Conservation (phyloP, 2,329 filamentous ascomycete genomes). For the Arthrinium phaeospermum region DNA sequence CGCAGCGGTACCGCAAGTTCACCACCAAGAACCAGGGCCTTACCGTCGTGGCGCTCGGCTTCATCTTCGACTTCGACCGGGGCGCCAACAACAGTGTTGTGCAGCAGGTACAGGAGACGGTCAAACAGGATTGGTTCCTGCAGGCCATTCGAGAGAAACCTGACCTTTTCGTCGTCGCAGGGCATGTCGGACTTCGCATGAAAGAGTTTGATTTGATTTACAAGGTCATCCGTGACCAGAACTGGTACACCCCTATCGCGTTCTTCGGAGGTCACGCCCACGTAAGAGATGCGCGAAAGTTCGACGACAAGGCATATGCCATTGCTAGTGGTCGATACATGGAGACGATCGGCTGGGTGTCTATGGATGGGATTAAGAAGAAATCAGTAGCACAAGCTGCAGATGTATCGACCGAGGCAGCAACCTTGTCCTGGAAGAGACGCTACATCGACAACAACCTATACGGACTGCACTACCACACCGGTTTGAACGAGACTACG, state of each 20-base stretch:
- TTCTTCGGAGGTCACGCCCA: conserved; percentile 93
- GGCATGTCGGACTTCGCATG: conserved; percentile 84
- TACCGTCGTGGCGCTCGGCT: conserved; percentile 86
- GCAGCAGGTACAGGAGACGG: conserved; percentile 76
- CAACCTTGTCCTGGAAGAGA: conserved; percentile 68
- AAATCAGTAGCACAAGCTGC: conserved; percentile 37
- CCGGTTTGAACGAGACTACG: conserved; percentile 69
- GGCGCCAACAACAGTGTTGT: conserved; percentile 93
- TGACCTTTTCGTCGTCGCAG: conserved; percentile 85
- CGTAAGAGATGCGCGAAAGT: conserved; percentile 82
- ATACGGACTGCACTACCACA: conserved; percentile 82
- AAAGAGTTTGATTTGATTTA: conserved; percentile 80
- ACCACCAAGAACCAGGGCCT: conserved; percentile 89
- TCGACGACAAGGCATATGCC: conserved; percentile 78
- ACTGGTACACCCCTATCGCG: conserved; percentile 84
- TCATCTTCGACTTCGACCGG: conserved; percentile 90
- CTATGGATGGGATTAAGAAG: conserved; percentile 68
- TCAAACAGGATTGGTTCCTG: conserved; percentile 89
- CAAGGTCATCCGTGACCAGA: conserved; percentile 75
- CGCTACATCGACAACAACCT: conserved; percentile 96
- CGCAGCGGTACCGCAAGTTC: conserved; percentile 85
- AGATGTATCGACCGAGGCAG: conserved; percentile 38
- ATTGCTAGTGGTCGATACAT: conserved; percentile 90
- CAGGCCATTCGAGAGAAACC: conserved; percentile 82
- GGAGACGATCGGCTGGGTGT: conserved; percentile 95